Conservation (phyloP, 441 rosid species). For the Gossypium davidsonii region DNA sequence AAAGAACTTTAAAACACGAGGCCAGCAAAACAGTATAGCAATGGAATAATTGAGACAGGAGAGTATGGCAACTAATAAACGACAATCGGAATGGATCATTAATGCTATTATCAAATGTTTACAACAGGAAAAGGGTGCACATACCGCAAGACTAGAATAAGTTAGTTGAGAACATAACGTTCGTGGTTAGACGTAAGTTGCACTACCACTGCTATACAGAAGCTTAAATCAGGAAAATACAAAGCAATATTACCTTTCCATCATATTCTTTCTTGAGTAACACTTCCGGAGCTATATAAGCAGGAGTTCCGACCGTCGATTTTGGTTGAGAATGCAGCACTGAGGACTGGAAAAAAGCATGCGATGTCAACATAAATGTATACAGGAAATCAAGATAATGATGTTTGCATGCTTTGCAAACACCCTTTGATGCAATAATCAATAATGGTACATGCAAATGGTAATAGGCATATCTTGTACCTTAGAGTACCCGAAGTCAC, state of each 20-base stretch:
- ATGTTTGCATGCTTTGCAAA: neutral
- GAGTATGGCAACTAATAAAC: neutral
- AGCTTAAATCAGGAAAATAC: neutral
- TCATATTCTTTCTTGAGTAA: constrained; percentile 92
- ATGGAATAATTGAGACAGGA: neutral
- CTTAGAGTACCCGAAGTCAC: constrained; percentile 99
- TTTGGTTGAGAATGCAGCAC: constrained; percentile 97
- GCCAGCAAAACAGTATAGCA: neutral
- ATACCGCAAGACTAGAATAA: neutral
- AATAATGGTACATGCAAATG: neutral
- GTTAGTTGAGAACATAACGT: neutral
- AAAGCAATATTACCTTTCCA: constrained; percentile 64
- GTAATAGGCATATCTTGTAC: constrained; percentile 24
- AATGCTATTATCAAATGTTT: neutral
- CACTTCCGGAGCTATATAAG: constrained; percentile 97
- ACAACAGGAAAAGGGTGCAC: neutral
- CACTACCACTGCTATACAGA: neutral
- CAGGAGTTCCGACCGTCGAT: constrained; percentile 98
- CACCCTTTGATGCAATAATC: neutral
- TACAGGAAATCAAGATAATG: neutral
- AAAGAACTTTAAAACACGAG: neutral
- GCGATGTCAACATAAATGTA: neutral
- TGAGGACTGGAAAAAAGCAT: constrained; percentile 58
- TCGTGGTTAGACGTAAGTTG: neutral
- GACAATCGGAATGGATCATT: neutral